Base-by-base conservation (phyloP, 768 basidiomycete species). In the Rhodotorula sphaerocarpa region DNA sequence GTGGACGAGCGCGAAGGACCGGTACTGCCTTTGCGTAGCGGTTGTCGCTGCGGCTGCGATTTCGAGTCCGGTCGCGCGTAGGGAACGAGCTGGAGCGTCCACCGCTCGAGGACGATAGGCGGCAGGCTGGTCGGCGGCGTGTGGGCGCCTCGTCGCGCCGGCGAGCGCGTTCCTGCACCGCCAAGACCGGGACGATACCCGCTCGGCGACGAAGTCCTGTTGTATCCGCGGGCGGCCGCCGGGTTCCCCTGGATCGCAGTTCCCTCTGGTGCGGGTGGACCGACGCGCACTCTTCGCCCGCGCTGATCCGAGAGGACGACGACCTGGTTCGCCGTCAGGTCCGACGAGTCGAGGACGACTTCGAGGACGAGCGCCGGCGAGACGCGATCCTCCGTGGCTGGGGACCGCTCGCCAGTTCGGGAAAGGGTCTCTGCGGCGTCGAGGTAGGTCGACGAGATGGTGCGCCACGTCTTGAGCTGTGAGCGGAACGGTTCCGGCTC, bases 401-500 rank as follows among this genome's bases (percentile, higher is more conserved):
- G 20, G n/a, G n/a, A n/a, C n/a, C n/a, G n/a, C n/a, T n/a, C n/a
- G n/a, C n/a, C n/a, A n/a, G n/a, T n/a, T n/a, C n/a, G n/a, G n/a
- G n/a, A n/a, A n/a, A n/a, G n/a, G n/a, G n/a, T n/a, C n/a, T n/a
- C 7, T 58, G n/a, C 1, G 55, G 30, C 12, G 59, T 31, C 12
- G 60, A 28, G 20, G 43, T 2, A 31, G 69, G 56, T 16, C 65
- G 57, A 12, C 5, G 70, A 71, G 27, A 69, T 51, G 53, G 44
- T 59, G 14, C 69, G 50, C 72, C 72, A 73, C 5, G 66, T 66
- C 44, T 50, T 36, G 31, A 73, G 64, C 44, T 73, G 70, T n/a
- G 63, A 34, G 20, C 62, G 60, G 42, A 68, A 71, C 7, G 59
- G 30, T 23, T 70, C 69, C 6, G 44, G 62, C 41, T 73, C 72